Evolutionary conservation across 164 flowering plant genomes (phyloP).

Genomic region (Malania oleifera): DNA sequence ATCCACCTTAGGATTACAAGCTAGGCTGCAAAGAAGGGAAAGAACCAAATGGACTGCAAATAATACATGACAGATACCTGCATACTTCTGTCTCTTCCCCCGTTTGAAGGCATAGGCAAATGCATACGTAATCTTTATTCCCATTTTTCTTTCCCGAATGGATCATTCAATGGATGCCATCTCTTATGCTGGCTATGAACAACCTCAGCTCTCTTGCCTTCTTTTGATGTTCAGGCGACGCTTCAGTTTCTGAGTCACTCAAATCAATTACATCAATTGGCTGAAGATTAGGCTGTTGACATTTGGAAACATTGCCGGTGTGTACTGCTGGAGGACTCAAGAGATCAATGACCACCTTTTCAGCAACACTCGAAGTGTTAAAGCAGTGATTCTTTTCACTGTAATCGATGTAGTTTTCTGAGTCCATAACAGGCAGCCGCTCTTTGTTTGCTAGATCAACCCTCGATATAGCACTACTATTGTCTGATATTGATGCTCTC

Average conservation of each 20-base stretch:
- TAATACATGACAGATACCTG: no score
- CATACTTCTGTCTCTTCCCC: no score
- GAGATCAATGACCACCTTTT: slow-evolving; percentile 58
- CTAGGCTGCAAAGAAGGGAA: no score
- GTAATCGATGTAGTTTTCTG: slow-evolving; percentile 6
- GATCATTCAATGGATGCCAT: slow-evolving; percentile 11
- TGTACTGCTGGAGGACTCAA: slow-evolving; percentile 54
- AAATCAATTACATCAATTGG: slow-evolving; percentile 45
- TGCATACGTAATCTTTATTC: no score
- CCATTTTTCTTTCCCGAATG: no score
- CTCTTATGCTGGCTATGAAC: slow-evolving; percentile 38
- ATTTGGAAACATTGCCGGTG: slow-evolving; percentile 20
- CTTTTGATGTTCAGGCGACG: slow-evolving; percentile 53
- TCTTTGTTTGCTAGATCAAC: slow-evolving; percentile 7
- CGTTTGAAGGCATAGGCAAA: no score
- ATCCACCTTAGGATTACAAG: no score
- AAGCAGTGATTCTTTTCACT: background rate
- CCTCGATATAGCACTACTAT: background rate
- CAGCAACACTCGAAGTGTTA: slow-evolving; percentile 1
- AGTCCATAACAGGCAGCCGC: background rate
- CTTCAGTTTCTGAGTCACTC: slow-evolving; percentile 64
- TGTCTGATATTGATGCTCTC: slow-evolving; percentile 2
- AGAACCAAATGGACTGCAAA: no score
- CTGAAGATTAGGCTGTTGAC: slow-evolving; percentile 15
- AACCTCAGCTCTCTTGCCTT: slow-evolving; percentile 62